Percentiles rank a stretch among this genome's conserved stretches.
Evolutionary conservation across 345 rosid genomes (phyloP).

Genomic region (Boechera retrofracta): DNA sequence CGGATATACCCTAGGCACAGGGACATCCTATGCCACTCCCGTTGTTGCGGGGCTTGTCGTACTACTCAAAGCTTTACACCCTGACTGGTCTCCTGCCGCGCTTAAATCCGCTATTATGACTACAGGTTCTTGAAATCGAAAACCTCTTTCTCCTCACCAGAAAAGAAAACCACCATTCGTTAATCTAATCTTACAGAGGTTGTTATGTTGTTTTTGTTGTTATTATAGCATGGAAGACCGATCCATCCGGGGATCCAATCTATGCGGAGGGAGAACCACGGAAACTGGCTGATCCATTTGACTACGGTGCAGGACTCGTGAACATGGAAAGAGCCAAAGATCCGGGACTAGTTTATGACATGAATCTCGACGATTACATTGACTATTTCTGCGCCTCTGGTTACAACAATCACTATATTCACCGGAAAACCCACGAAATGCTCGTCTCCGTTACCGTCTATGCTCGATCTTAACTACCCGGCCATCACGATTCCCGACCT

Average conservation of each 20-base stretch:
- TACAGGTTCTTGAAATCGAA: slow-evolving; percentile 32
- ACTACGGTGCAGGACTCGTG: slow-evolving; percentile 39
- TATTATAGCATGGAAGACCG: slow-evolving; percentile 38
- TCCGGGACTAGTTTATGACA: slow-evolving; percentile 44
- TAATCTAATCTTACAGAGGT: slow-evolving; percentile 7
- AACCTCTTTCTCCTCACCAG: neutral
- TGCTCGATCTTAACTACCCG: slow-evolving; percentile 37
- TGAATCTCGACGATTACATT: slow-evolving; percentile 38
- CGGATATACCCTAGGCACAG: neutral
- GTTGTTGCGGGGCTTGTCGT: slow-evolving; percentile 23
- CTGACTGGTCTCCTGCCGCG: slow-evolving; percentile 48
- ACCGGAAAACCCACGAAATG: slow-evolving; percentile 21
- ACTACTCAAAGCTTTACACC: slow-evolving; percentile 40
- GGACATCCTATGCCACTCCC: slow-evolving; percentile 33
- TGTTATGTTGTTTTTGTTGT: neutral
- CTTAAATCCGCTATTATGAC: slow-evolving; percentile 43
- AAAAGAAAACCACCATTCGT: neutral
- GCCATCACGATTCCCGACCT: slow-evolving; percentile 42
- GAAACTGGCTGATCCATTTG: slow-evolving; percentile 39
- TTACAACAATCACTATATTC: slow-evolving; percentile 26
- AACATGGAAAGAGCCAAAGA: slow-evolving; percentile 37
- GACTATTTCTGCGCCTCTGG: slow-evolving; percentile 32
- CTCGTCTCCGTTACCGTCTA: slow-evolving; percentile 33
- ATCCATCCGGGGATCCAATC: slow-evolving; percentile 27
- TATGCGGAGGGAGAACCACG: slow-evolving; percentile 24